Evolutionary conservation across 2,329 filamentous ascomycete species (phyloP), one percentile per base, ranked within the genome.

Genomic region (Onygena corvina): DNA sequence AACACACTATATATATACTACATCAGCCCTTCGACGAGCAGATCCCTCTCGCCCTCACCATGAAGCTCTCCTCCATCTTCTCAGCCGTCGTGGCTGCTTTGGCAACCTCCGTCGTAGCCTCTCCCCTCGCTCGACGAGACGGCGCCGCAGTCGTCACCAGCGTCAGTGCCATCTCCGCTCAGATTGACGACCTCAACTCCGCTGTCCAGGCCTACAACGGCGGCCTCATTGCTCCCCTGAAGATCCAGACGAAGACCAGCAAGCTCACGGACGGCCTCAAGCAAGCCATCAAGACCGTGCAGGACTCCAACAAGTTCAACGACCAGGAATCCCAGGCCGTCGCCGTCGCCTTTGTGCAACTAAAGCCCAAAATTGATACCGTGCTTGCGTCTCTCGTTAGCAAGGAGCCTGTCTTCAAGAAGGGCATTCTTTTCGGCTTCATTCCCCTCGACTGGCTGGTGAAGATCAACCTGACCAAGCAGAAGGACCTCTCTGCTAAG

Each of bases 241-340:
- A 42, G 38, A 42, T 42, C 38, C 38, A 42, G 11, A 11, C 11
- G 21, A 42, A 42, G 38, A 42, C 38, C 23, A 42, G 38, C 38
- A 42, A 42, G 38, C 16, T 42, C 21, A 42, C 38, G 21, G 14
- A 9, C 1, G 38, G 38, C 11, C 38, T 42, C 21, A 42, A 42
- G 38, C 3, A 27, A 3, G 38, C 38, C 21, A 42, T 42, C 38
- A 27, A 27, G 21, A 42, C 38, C 21, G 38, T 42, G 12, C 38
- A 42, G 38, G 38, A 25, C 4, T 42, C 38, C 12, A 23, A 11
- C 12, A 42, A 42, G 21, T 42, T 42, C 38, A 27, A 42, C 38
- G 38, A 42, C 23, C 20, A 42, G 38, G 38, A 42, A n/a, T 42
- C 38, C 16, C 38, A 42, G 38, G 38, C 38, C 20, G 38, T 42